Percentiles rank a stretch among this genome's conserved stretches.
phyloP scores from a whole-genome alignment of 2,329 filamentous ascomycete species.

The Claviceps sp. region DNA sequence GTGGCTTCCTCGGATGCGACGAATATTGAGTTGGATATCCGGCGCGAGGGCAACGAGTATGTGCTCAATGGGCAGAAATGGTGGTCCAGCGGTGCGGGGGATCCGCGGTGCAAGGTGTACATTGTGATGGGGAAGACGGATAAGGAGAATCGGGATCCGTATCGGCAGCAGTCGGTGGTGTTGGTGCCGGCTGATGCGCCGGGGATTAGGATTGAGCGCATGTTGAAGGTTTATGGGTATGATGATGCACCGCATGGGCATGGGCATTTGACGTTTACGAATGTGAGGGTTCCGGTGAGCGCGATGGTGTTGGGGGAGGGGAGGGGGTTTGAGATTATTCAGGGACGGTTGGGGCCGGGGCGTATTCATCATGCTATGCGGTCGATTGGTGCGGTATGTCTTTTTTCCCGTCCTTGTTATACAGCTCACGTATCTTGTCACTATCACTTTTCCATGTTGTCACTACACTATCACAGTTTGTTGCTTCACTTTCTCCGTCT shows the following conservation, averaged over 20 bases:
- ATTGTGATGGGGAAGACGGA: constrained; percentile 95
- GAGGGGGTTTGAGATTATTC: constrained; percentile 94
- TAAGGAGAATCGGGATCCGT: constrained; percentile 58
- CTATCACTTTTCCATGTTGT: too few species aligned
- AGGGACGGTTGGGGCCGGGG: constrained; percentile 87
- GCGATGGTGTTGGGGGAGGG: constrained; percentile 90
- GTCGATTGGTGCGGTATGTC: constrained; percentile 64
- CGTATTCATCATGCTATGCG: constrained; percentile 98
- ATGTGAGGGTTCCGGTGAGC: constrained; percentile 73
- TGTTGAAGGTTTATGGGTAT: constrained; percentile 89
- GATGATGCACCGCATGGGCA: constrained; percentile 98
- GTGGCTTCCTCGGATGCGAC: constrained; percentile 83
- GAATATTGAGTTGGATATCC: constrained; percentile 79
- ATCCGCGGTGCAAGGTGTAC: constrained; percentile 84
- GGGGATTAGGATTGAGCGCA: constrained; percentile 84
- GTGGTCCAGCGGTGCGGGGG: constrained; percentile 95
- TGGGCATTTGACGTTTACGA: constrained; percentile 77
- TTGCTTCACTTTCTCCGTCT: neutral
- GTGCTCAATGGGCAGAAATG: constrained; percentile 96
- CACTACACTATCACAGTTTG: neutral
- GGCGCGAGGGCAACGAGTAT: constrained; percentile 72
- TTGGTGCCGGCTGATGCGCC: constrained; percentile 70
- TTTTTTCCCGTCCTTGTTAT: neutral
- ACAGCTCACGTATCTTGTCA: too few species aligned
- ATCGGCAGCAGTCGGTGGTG: constrained; percentile 87